These are phyloP conservation scores for Sherardia arvensis DNA, from an alignment of 257 asterid species.

Conservation along the genomic window DNA sequence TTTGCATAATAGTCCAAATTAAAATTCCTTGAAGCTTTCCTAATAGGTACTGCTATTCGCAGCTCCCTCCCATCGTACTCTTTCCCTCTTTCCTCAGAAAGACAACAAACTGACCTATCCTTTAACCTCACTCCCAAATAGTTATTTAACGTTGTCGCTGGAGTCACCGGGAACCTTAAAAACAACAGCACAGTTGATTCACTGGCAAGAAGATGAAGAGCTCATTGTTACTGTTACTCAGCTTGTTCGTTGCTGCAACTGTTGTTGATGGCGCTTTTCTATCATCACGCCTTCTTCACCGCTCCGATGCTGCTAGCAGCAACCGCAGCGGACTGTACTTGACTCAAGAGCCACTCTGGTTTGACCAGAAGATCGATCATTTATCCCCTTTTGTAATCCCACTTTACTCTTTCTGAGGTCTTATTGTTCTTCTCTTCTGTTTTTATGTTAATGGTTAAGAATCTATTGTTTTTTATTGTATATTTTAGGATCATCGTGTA, in stretches of 20 bases:
- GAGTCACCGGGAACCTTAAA: neutral
- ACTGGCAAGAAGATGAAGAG: neutral
- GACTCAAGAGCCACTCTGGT: slow-evolving; percentile 58
- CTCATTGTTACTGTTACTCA: neutral
- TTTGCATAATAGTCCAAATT: neutral
- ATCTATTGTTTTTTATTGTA: too few species aligned
- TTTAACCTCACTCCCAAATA: neutral
- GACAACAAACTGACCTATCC: neutral
- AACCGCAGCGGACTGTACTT: slow-evolving; percentile 27
- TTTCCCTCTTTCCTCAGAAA: neutral
- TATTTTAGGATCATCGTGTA: slow-evolving; percentile 59
- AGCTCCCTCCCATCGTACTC: neutral
- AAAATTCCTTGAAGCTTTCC: neutral
- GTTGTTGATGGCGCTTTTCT: slow-evolving; percentile 6
- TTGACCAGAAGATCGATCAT: slow-evolving; percentile 80
- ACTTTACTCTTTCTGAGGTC: neutral
- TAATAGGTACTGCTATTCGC: neutral
- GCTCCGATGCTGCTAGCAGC: neutral
- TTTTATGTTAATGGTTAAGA: too few species aligned
- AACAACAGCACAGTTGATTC: neutral
- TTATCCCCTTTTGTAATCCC: slow-evolving; percentile 76
- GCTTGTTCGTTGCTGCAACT: neutral
- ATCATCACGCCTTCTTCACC: slow-evolving; percentile 14
- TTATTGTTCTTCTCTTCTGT: neutral
- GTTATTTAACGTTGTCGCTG: neutral